Evolutionary conservation across 306 rosid species (phyloP).

Genomic region (Glycine tomentella): DNA sequence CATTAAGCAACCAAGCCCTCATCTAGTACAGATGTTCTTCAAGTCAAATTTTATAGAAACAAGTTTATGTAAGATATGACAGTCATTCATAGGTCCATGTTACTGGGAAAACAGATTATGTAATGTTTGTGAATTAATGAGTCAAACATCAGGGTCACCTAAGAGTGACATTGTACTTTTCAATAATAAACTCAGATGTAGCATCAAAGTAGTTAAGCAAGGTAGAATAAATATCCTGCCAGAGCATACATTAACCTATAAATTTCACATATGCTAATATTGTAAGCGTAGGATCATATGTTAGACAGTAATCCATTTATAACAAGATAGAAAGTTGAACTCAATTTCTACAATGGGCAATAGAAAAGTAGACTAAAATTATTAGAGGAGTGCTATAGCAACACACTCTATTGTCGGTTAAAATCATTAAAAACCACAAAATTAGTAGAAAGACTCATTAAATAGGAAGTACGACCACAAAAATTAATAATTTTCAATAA

Average conservation of each 20-base stretch:
- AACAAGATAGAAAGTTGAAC: not conserved
- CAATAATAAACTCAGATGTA: slow-evolving; percentile 4
- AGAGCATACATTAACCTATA: slow-evolving; percentile 14
- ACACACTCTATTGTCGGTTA: too few relatives aligned
- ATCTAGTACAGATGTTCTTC: slow-evolving; percentile 21
- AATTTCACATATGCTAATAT: slow-evolving; percentile 2
- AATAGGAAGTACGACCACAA: too few relatives aligned
- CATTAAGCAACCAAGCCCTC: slow-evolving; percentile 22
- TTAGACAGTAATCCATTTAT: not conserved
- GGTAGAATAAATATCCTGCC: not conserved
- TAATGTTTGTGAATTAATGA: not conserved
- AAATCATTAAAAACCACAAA: too few relatives aligned
- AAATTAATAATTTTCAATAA: too few relatives aligned
- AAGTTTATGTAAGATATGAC: slow-evolving; percentile 28
- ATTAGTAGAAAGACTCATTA: too few relatives aligned
- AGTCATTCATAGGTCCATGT: slow-evolving; percentile 20
- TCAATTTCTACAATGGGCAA: slow-evolving; percentile 7
- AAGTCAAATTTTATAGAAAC: slow-evolving; percentile 12
- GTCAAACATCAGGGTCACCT: not conserved
- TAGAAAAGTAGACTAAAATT: slow-evolving; percentile 8
- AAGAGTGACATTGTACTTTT: not conserved
- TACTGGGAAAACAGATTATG: not conserved
- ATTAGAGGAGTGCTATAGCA: too few relatives aligned
- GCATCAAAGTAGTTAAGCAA: slow-evolving; percentile 9
- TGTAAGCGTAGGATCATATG: slow-evolving; percentile 6